Evolutionary conservation across 768 basidiomycete genomes (phyloP), one percentile per base, ranked within the genome.

Genomic region (Tephrocybe rancida): DNA sequence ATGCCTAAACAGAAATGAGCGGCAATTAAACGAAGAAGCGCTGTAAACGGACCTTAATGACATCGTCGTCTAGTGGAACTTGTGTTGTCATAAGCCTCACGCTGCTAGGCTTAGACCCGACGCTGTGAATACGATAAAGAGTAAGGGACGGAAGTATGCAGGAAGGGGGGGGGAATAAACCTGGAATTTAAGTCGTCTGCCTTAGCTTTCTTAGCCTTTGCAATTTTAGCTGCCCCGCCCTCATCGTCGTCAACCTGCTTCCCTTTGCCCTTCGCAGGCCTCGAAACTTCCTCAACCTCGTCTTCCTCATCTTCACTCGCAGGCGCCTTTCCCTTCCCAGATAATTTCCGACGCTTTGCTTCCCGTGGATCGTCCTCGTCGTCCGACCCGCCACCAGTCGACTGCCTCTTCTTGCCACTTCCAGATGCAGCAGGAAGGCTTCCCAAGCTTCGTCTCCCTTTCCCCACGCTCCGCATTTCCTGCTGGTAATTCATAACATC

Each of bases 11-110:
- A 25, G 9, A 21, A 46, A 21, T 29, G 9, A 22, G 18, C 19
- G 11, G 37, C 8, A 5, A 14, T 8, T 3, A 21, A 21, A 42
- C n/a, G 35, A 37, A 16, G 11, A 27, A 24, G 24, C 5, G n/a
- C 8, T 5, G 18, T 19, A 42, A 16, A 67, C 75, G n/a, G 29
- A 86, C 88, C 77, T 83, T 88, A 45, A 78, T 62, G 3, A 84
- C 78, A 18, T 81, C 74, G 5, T 89, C 85, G 0, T 73, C 57
- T 34, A 94, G 69, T 1, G 61, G 66, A 1, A 90, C 75, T 50
- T 86, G 82, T 0, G 92, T 94, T 1, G 88, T 86, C 76, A 92
- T 76, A 46, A 93, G 61, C 34, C 75, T 73, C 22, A 89, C 61
- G 13, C 52, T 3, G 19, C 52, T 43, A 19, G 52, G 18, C 19